Base-by-base conservation (phyloP, 768 basidiomycete species). In the Termitomyces heimii region DNA sequence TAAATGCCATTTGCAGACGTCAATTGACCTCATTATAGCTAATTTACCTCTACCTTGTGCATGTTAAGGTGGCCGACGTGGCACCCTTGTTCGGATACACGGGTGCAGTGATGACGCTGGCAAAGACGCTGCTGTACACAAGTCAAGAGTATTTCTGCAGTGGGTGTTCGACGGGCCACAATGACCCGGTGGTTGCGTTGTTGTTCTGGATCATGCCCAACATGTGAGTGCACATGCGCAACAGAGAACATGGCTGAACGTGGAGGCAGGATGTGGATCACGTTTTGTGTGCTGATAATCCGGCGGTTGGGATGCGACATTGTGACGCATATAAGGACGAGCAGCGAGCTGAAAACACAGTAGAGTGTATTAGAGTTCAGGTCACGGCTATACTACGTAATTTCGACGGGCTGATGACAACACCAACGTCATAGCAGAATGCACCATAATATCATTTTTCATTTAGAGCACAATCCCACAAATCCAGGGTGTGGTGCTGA, bases 21-120 rank as follows among this genome's bases (percentile, higher is more conserved):
- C 45, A 46, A 64, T 45, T 62, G 34, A 59, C 54, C 47, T 56
- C 24, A 46, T 53, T 42, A 4, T 60, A 77, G 75, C 68, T 75
- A 42, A 63, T 71, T 55, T 92, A 92, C 67, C 68, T 92, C 37
- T 88, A 84, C 66, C 77, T 82, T 13, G 81, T 80, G 13, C 80
- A 92, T 63, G 70, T 82, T 45, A 71, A 71, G 69, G 82, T 45
- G 65, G 66, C 63, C 42, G 65, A 71, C 46, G 66, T 78, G 13
- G 89, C 91, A 3, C 85, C 89, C 2, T 63, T 92, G 10, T 67
- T 92, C 42, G 91, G 91, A 4, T 90, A 91, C 66, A 77, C 84
- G 10, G 81, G 82, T 12, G 85, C 79, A 8, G 74, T 79, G 6
- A 84, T 89, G 80, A 92, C 91, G 3, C 71, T 91, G 32, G 82